Evolutionary conservation across 176 grass and related monocot genomes (phyloP), one percentile per base, ranked within the genome.

Genomic region (Tillandsia fasciculata): DNA sequence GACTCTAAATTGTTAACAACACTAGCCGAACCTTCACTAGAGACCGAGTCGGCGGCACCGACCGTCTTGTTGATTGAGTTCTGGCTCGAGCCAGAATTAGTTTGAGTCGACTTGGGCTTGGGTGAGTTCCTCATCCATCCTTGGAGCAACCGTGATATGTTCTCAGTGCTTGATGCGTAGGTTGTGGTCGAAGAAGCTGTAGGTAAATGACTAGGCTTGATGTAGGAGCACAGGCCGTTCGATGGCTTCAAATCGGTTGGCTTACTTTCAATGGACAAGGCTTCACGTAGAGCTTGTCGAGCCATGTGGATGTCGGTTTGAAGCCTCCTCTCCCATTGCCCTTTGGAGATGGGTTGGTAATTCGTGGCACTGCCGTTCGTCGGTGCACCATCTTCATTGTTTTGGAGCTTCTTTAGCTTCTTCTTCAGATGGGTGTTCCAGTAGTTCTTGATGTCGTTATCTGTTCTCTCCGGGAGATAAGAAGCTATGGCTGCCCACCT

Each of bases 381-480:
- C 17, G 56, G 56, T 10, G 6, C 56, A 61, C 59, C 74, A 11
- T 17, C 76, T 2, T 66, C 77, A 29, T 77, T 67, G 15, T 57
- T 61, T 66, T 97, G 89, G 68, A 77, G 53, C 74, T 85, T 84
- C 82, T 81, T 97, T 22, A 93, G 84, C 80, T 92, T 97, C 78
- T 90, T 90, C 86, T 93, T 97, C 52, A 97, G 83, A 47, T 92
- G 89, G 7, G 94, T 92, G 82, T 97, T 97, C 94, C 94, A 97
- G 81, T 87, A 87, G 79, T 97, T 97, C 84, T 97, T 97, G 66
- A 97, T 92, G 75, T 97, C 94, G 76, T 97, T 97, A 65, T 97
- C 94, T 27, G 94, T 97, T 74, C 94, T 81, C 82, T 92, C 86
- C 49, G 94, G 94, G 74, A 97, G 78, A 79, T 97, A 92, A 2